Conservation (phyloP, 495 filamentous ascomycete species). For the Penicillium turbatum region DNA sequence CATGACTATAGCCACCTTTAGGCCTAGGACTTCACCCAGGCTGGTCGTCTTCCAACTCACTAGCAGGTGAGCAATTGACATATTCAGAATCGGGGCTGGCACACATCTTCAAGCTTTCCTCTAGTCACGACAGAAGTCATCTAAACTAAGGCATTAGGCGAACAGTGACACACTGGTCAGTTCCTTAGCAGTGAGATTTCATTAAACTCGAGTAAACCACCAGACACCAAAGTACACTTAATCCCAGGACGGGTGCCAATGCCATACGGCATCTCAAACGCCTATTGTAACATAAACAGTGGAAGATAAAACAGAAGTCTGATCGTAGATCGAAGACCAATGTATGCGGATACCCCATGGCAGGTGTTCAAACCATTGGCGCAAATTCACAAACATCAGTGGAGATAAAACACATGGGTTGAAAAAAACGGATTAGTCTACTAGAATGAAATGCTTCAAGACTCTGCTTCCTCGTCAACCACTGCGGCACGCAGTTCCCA, state of each 20-base stretch:
- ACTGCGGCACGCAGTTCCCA: constrained; percentile 71
- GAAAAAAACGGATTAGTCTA: constrained; percentile 1
- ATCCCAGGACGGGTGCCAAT: constrained; percentile 9
- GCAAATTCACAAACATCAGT: not conserved
- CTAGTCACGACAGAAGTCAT: no score
- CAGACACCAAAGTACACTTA: not conserved
- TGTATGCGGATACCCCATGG: constrained; percentile 8
- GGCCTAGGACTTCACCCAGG: no score
- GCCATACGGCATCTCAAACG: constrained; percentile 14
- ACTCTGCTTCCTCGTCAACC: constrained; percentile 39
- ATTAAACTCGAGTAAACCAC: constrained; percentile 3
- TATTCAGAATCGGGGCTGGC: no score
- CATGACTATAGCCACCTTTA: no score
- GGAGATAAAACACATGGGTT: constrained; percentile 11
- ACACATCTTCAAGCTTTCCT: no score
- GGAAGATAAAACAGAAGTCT: not conserved
- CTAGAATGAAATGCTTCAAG: constrained; percentile 3
- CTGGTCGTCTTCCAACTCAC: no score
- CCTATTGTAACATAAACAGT: constrained; percentile 15
- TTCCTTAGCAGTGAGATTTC: not conserved
- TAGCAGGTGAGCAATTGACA: no score
- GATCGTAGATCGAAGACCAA: constrained; percentile 18
- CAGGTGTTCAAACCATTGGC: constrained; percentile 3
- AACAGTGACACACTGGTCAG: no score
- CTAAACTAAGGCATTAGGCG: no score